phyloP scores from a whole-genome alignment of 257 asterid genomes.

The Solanum habrochaites region DNA sequence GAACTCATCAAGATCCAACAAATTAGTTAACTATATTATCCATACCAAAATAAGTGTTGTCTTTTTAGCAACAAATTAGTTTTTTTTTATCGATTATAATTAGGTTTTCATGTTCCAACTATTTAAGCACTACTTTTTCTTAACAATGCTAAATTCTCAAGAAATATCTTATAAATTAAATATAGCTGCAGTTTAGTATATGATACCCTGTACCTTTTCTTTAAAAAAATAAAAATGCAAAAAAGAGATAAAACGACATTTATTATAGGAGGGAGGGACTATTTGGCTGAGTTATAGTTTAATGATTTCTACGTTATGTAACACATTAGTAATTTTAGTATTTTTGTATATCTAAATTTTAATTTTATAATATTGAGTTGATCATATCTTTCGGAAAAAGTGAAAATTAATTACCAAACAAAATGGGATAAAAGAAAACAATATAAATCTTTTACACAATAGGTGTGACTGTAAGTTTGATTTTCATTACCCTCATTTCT shows the following conservation, averaged over 20 bases:
- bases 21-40: background rate
- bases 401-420: background rate
- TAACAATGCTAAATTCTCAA: background rate
- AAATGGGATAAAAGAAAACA: background rate
- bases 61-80: background rate
- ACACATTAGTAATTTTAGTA: too few species aligned
- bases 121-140: too few species aligned
- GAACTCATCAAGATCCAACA: background rate
- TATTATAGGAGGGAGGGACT: background rate
- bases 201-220: background rate
- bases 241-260: background rate
- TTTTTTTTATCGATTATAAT: too few species aligned
- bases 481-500: background rate
- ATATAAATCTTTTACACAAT: background rate
- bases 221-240: too few species aligned
- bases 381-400: rapidly evolving
- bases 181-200: too few species aligned
- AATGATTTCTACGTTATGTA: background rate
- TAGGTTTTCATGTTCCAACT: background rate
- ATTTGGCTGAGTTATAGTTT: background rate
- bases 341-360: too few species aligned
- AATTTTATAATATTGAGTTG: too few species aligned
- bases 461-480: background rate
- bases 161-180: background rate
- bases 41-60: background rate